Evolutionary conservation across 371 early-diverging fungal species (phyloP), one percentile per base, ranked within the genome.

Genomic region (Rhizopus delemar): DNA sequence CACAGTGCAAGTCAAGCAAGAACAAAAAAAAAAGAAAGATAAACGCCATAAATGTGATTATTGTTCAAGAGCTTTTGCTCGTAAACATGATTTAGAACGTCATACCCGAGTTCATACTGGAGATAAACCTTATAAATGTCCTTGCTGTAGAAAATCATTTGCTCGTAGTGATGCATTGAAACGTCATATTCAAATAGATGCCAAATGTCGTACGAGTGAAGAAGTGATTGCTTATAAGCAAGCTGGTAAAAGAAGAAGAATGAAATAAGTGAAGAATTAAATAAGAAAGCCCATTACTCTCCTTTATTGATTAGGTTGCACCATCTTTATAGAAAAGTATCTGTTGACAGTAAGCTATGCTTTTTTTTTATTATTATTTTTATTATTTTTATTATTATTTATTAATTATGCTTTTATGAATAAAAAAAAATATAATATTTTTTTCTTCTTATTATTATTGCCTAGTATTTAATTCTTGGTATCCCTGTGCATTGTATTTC

Each of bases 61-160:
- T 2, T 67, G 68, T 53, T 29, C 35, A 13, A 51, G 68, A 34
- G 68, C 68, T 2, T 89, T 89, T 65, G 73, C 85, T 28, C 80
- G 89, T 15, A 87, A 86, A 53, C 87, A 87, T 49, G 89, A 89
- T 68, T 66, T 85, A 15, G 81, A 85, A 49, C 82, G 89, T 7
- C 89, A 89, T 59, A 81, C 77, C 38, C 80, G 87, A 8, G 83
- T 86, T 13, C 89, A 88, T 43, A 85, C 89, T 6, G 87, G 87
- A 2, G 83, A 79, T 38, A 86, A 85, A 36, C 87, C 87, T 0
- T 86, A 82, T 67, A 39, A 59, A 6, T 88, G 88, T 51, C 57
- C 75, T 15, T 78, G 79, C 36, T 86, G 88, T 60, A 75, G 77
- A 63, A 84, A 86, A 62, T 70, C 78, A 0, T 88, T 88, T 78